Percentiles rank a stretch among this genome's conserved stretches.
phyloP scores from a whole-genome alignment of 495 filamentous ascomycete species.

The Penicillium psychrofluorescens region DNA sequence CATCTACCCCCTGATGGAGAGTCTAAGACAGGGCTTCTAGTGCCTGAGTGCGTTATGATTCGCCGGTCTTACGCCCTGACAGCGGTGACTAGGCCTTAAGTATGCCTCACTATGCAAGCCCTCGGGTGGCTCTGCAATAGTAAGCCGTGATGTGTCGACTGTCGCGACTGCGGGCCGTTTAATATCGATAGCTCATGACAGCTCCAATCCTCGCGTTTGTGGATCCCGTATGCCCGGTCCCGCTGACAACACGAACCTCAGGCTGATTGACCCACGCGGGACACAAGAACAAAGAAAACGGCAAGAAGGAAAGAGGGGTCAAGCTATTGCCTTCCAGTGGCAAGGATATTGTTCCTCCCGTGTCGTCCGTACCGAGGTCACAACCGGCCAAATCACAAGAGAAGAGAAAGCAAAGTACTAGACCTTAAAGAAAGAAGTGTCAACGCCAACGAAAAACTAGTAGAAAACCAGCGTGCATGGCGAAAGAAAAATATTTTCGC shows the following conservation, averaged over 20 bases:
- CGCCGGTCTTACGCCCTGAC: too few relatives aligned
- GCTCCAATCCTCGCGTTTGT: conserved; percentile 14
- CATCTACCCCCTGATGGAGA: too few relatives aligned
- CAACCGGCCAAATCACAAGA: neutral
- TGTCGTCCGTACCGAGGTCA: neutral
- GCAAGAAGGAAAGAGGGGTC: neutral
- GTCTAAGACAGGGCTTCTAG: neutral
- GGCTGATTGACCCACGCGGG: conserved; percentile 20
- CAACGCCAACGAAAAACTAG: neutral
- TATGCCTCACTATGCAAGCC: conserved; percentile 8
- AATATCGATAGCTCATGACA: conserved; percentile 8
- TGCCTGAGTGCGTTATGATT: too few relatives aligned
- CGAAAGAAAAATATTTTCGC: conserved; percentile 8
- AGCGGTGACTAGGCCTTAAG: neutral
- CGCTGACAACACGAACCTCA: conserved; percentile 11
- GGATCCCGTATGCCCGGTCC: conserved; percentile 6
- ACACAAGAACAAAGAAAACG: conserved; percentile 8
- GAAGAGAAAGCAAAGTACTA: neutral
- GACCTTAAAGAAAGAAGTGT: too few relatives aligned
- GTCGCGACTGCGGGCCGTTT: conserved; percentile 2
- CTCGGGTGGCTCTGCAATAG: conserved; percentile 11
- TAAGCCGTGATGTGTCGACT: neutral
- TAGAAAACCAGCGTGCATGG: too few relatives aligned
- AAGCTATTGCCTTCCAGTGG: neutral
- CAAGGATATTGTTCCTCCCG: neutral